phyloP scores from a whole-genome alignment of 129 eudicot genomes.

The Flaveria sonorensis region DNA sequence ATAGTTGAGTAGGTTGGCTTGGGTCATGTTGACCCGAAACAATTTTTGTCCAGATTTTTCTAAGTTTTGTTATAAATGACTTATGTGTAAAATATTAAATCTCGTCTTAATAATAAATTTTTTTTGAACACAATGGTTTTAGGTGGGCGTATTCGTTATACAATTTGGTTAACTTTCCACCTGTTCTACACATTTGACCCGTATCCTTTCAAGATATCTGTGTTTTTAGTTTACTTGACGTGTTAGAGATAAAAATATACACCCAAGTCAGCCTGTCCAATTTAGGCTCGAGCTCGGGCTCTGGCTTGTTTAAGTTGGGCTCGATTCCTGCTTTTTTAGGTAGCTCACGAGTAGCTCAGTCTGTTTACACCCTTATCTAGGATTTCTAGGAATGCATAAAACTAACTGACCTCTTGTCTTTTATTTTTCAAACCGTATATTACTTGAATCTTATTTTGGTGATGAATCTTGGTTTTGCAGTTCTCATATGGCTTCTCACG shows the following conservation, averaged over 20 bases:
- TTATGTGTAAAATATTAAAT: neutral
- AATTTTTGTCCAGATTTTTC: neutral
- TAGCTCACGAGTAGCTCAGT: too few relatives aligned
- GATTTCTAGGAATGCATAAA: too few relatives aligned
- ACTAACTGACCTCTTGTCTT: too few relatives aligned
- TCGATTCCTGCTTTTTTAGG: too few relatives aligned
- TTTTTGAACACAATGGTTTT: too few relatives aligned
- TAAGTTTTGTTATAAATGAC: neutral
- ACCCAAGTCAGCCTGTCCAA: neutral
- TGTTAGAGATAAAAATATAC: neutral
- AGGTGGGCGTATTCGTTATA: too few relatives aligned
- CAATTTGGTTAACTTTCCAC: too few relatives aligned
- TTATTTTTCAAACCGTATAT: neutral
- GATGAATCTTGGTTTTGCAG: constrained; percentile 33
- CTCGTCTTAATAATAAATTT: neutral
- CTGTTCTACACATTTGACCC: neutral
- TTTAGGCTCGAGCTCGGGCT: too few relatives aligned
- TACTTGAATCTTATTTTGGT: neutral
- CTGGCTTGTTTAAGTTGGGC: neutral
- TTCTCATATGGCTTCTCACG: constrained; percentile 84
- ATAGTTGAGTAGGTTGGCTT: neutral
- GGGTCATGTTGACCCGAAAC: neutral
- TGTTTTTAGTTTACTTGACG: neutral
- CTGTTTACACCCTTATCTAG: too few relatives aligned
- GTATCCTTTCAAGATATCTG: too few relatives aligned